Conservation (phyloP, 495 filamentous ascomycete species). For the Talaromyces ruber region DNA sequence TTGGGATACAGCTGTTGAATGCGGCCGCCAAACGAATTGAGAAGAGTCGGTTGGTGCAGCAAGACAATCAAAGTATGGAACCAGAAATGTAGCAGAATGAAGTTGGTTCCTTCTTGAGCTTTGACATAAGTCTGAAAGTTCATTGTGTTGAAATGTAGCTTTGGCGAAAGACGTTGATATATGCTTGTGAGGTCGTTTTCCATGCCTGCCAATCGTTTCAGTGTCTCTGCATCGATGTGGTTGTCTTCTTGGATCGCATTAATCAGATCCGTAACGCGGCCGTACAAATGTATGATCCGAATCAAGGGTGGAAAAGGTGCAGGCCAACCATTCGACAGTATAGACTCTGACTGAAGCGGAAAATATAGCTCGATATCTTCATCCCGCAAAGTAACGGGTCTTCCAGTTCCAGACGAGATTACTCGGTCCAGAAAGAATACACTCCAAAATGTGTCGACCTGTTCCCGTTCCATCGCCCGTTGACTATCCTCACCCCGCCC, state of each 20-base stretch:
- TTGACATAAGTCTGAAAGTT: constrained; percentile 74
- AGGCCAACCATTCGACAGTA: constrained; percentile 54
- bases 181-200: constrained; percentile 68
- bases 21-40: constrained; percentile 66
- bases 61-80: constrained; percentile 81
- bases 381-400: constrained; percentile 71
- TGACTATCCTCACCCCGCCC: constrained; percentile 26
- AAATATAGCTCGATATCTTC: constrained; percentile 73
- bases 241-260: constrained; percentile 71
- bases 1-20: constrained; percentile 64
- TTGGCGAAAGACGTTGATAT: constrained; percentile 62
- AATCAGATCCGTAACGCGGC: constrained; percentile 69
- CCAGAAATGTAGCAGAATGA: constrained; percentile 86
- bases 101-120: constrained; percentile 69
- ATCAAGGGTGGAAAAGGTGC: constrained; percentile 70
- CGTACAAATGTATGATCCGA: constrained; percentile 76
- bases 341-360: constrained; percentile 52
- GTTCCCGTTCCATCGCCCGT: constrained; percentile 56
- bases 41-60: constrained; percentile 70
- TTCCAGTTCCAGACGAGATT: constrained; percentile 75
- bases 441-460: constrained; percentile 78
- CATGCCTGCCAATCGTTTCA: constrained; percentile 59
- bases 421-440: constrained; percentile 80
- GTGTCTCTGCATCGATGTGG: constrained; percentile 64
- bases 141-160: constrained; percentile 67